Evolutionary conservation across 208 protist genomes (phyloP).

Genomic region (Angomonas deanei): DNA sequence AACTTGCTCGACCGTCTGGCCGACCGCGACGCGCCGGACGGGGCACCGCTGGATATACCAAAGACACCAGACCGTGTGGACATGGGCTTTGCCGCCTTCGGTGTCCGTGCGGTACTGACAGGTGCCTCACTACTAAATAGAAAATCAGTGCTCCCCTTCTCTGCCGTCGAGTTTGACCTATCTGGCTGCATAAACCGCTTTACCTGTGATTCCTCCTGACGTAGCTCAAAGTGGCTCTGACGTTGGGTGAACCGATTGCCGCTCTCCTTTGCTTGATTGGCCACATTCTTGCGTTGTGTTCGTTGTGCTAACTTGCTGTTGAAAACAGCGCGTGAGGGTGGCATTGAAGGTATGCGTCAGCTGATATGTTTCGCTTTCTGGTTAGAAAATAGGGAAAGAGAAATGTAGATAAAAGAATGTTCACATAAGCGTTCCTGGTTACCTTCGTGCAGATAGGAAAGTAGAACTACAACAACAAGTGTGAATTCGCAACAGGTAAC

Average conservation of each 20-base stretch:
- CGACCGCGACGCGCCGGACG: slow-evolving; percentile 2
- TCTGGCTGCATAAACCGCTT: slow-evolving; percentile 19
- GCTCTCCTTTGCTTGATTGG: slow-evolving; percentile 28
- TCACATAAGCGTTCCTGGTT: background rate
- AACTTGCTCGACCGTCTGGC: background rate
- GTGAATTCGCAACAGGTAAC: too few species aligned
- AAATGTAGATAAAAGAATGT: slow-evolving; percentile 2
- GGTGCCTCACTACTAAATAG: background rate
- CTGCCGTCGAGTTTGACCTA: background rate
- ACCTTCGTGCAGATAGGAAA: slow-evolving; percentile 3
- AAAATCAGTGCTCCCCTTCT: background rate
- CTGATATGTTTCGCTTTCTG: too few species aligned
- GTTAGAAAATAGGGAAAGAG: background rate
- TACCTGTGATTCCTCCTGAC: slow-evolving; percentile 63
- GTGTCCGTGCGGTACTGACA: background rate
- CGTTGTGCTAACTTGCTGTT: slow-evolving; percentile 51
- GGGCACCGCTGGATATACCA: background rate
- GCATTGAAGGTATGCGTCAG: too few species aligned
- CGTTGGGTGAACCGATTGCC: slow-evolving; percentile 59
- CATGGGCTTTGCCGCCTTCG: background rate
- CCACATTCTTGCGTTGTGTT: slow-evolving; percentile 35
- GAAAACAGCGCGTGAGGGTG: slow-evolving; percentile 24
- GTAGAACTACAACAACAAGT: too few species aligned
- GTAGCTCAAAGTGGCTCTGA: slow-evolving; percentile 74
- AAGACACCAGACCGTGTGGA: background rate